Evolutionary conservation across 208 protist genomes (phyloP), one percentile per base, ranked within the genome.

Genomic region (Herpetomonas tarakana): DNA sequence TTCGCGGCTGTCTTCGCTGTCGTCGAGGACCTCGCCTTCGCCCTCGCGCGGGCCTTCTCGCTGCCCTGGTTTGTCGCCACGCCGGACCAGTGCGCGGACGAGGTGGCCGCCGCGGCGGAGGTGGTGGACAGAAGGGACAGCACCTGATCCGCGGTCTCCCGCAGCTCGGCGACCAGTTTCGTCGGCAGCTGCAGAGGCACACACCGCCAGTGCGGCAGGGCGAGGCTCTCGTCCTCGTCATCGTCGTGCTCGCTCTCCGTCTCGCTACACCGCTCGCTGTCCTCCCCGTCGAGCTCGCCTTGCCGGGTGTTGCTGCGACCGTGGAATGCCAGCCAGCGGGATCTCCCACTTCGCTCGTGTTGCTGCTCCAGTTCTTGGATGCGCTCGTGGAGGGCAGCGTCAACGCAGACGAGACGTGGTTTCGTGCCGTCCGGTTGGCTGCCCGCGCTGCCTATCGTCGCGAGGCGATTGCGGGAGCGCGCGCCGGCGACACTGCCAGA

Each of bases 131-230:
- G 63, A n/a, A 71, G 50, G 12, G 69, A 53, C 59, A 86, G 50
- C 39, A 71, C 73, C 18, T 55, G 50, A 22, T 22, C 18, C 4
- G 67, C 68, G 1, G 78, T 39, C 14, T 26, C 22, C 35, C 68
- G 68, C 14, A 82, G 58, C 24, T 60, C 35, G 28, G 58, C 52
- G 9, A 87, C 59, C 46, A 72, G 68, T 1, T 68, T 62, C 52
- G 62, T 49, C 4, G 44, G 44, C 9, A 49, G 44, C 16, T 28
- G 19, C 22, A 51, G 18, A 47, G 24, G 19, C 60, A 54, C 21
- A 35, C 35, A n/a, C 6, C 24, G 39, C 27, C 28, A 35, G 38
- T 51, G 12, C n/a, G 21, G 31, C 38, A 18, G 21, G 1, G 53
- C 35, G 0, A 3, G 28, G 26, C 7, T 7, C 44, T 35, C 53